phyloP scores from a whole-genome alignment of 2,329 filamentous ascomycete species.

The Lasiodiplodia theobromae region DNA sequence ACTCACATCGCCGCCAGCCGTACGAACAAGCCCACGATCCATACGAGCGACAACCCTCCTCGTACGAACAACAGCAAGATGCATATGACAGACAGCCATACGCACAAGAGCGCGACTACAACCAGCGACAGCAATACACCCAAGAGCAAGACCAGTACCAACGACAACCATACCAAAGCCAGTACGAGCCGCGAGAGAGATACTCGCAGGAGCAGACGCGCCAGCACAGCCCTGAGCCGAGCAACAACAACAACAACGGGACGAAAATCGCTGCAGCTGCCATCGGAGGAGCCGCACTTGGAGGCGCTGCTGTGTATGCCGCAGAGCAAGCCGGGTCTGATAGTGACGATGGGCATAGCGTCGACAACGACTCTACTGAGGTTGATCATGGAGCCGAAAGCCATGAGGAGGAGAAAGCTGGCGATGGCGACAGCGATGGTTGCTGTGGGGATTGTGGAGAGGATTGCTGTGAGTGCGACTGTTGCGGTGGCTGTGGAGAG shows the following conservation, averaged over 20 bases:
- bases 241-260: background rate
- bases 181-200: background rate
- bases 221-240: slow-evolving; percentile 2
- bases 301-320: background rate
- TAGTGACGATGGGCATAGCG: background rate
- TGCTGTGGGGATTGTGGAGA: background rate
- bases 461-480: background rate
- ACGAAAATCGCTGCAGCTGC: background rate
- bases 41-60: no score
- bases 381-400: no score
- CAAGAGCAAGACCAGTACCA: background rate
- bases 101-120: background rate
- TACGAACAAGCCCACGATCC: no score
- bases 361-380: no score
- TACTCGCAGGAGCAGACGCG: background rate
- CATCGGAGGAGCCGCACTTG: background rate
- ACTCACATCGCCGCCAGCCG: no score
- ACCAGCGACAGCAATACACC: background rate
- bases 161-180: background rate
- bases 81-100: background rate
- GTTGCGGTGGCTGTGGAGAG: background rate
- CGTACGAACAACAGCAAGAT: background rate
- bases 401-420: background rate
- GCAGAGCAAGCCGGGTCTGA: background rate
- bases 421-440: background rate